A percentile compares a stretch with the other conserved stretches of the same genome.
Evolutionary conservation across 2,329 filamentous ascomycete species (phyloP).

Genomic region (Xylariales sp.): DNA sequence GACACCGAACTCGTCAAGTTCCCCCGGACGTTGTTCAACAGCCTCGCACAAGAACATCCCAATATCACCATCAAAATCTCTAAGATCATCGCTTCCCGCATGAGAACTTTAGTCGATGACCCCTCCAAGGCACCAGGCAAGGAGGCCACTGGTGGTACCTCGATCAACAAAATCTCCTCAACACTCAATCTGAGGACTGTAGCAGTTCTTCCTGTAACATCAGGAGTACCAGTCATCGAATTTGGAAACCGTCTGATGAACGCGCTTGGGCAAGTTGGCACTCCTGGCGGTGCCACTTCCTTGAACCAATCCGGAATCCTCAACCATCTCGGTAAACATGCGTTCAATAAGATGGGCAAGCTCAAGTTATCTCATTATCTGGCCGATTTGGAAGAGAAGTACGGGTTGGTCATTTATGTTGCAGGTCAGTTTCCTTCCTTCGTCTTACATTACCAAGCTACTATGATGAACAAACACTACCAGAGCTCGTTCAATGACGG

Average conservation of each 20-base stretch:
- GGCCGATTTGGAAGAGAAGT: slow-evolving; percentile 95
- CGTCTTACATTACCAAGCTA: slow-evolving; percentile 1
- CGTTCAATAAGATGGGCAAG: slow-evolving; percentile 96
- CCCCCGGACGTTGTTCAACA: slow-evolving; percentile 94
- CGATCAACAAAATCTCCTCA: slow-evolving; percentile 68
- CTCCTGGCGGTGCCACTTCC: slow-evolving; percentile 83
- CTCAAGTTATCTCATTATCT: slow-evolving; percentile 93
- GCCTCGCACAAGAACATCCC: slow-evolving; percentile 91
- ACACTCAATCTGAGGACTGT: slow-evolving; percentile 91
- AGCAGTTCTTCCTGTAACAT: slow-evolving; percentile 82
- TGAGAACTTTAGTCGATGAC: slow-evolving; percentile 83
- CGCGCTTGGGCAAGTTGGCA: slow-evolving; percentile 83
- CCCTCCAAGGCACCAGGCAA: slow-evolving; percentile 63
- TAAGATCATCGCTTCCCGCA: slow-evolving; percentile 93
- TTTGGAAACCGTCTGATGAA: slow-evolving; percentile 87
- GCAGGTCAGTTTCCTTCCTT: slow-evolving; percentile 52
- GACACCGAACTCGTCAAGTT: slow-evolving; percentile 97
- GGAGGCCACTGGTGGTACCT: slow-evolving; percentile 54
- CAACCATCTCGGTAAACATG: slow-evolving; percentile 90
- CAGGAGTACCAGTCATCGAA: slow-evolving; percentile 89
- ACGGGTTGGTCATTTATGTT: slow-evolving; percentile 90
- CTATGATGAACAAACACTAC: slow-evolving; percentile 50
- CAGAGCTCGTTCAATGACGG: slow-evolving; percentile 51
- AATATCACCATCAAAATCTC: slow-evolving; percentile 99
- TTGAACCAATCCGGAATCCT: slow-evolving; percentile 91